These are phyloP conservation scores for Fomes fomentarius DNA, from an alignment of 1,284 basidiomycete species.

Conservation along the genomic window DNA sequence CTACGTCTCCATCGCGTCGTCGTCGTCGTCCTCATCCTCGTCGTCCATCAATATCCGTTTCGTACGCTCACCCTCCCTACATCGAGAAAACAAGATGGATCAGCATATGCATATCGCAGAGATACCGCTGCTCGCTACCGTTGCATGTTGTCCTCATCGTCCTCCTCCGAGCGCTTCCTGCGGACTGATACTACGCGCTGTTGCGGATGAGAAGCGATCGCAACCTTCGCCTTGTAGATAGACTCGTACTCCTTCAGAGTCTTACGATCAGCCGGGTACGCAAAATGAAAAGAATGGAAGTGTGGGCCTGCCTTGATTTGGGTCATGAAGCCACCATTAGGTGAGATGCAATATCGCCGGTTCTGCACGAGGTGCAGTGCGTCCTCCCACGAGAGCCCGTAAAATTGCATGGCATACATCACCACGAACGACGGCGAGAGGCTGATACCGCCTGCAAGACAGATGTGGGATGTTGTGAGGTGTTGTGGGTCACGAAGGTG, in stretches of 20 bases:
- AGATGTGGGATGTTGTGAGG: background rate
- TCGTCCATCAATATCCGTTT: slow-evolving; percentile 31
- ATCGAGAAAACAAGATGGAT: background rate
- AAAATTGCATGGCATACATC: slow-evolving; percentile 90
- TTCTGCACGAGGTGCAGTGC: slow-evolving; percentile 87
- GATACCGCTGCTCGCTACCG: slow-evolving; percentile 36
- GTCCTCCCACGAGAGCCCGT: slow-evolving; percentile 80
- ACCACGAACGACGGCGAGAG: slow-evolving; percentile 88
- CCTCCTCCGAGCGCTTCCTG: slow-evolving; percentile 66
- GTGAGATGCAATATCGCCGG: slow-evolving; percentile 87
- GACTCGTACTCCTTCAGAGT: slow-evolving; percentile 82
- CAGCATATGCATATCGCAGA: background rate
- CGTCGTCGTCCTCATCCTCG: slow-evolving; percentile 34
- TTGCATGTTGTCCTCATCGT: slow-evolving; percentile 64
- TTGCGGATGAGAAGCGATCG: slow-evolving; percentile 59
- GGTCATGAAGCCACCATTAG: slow-evolving; percentile 84
- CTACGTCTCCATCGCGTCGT: slow-evolving; percentile 34
- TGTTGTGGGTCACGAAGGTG: background rate
- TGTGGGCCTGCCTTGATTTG: slow-evolving; percentile 74
- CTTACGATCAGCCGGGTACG: background rate
- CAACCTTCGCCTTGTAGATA: slow-evolving; percentile 79
- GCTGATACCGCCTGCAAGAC: slow-evolving; percentile 77
- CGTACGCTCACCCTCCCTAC: slow-evolving; percentile 31
- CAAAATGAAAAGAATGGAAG: background rate
- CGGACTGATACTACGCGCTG: slow-evolving; percentile 47